A percentile compares a stretch with the other conserved stretches of the same genome.
Evolutionary conservation across 495 filamentous ascomycete species (phyloP).

Genomic region (Neurospora sp.): DNA sequence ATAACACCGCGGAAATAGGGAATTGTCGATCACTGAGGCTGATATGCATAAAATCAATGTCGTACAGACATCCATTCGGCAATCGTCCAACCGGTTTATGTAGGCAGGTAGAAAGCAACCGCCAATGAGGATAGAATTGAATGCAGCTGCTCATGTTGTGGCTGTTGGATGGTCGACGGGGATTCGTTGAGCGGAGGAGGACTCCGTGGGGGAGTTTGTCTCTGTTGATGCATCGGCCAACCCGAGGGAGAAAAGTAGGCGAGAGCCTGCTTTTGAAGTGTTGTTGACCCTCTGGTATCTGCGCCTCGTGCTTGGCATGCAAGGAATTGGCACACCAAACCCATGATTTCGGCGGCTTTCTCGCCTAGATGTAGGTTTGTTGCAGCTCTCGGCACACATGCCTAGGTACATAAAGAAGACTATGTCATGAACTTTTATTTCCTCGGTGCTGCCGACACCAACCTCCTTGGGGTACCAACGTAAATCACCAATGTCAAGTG

Average conservation of each 20-base stretch:
- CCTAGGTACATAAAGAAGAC: not conserved
- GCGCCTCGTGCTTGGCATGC: not conserved
- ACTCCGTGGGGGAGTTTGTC: not conserved
- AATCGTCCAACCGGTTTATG: not conserved
- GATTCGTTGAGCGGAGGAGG: not conserved
- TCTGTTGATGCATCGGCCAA: not conserved
- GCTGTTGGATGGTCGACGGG: not conserved
- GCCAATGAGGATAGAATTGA: not conserved
- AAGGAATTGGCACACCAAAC: not conserved
- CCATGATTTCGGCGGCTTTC: not conserved
- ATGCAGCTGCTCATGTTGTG: not conserved
- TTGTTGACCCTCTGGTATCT: not conserved
- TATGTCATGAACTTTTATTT: not conserved
- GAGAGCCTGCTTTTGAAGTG: not conserved
- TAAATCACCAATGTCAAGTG: too few relatives aligned
- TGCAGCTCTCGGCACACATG: not conserved
- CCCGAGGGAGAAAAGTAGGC: not conserved
- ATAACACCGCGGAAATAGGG: not conserved
- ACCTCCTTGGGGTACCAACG: too few relatives aligned
- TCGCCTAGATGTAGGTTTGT: not conserved
- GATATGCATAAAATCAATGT: not conserved
- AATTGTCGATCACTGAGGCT: not conserved
- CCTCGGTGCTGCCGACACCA: not conserved
- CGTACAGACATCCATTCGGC: not conserved
- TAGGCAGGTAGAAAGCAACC: not conserved